phyloP scores from a whole-genome alignment of 2,329 filamentous ascomycete genomes.

The Tolypocladium sp. region DNA sequence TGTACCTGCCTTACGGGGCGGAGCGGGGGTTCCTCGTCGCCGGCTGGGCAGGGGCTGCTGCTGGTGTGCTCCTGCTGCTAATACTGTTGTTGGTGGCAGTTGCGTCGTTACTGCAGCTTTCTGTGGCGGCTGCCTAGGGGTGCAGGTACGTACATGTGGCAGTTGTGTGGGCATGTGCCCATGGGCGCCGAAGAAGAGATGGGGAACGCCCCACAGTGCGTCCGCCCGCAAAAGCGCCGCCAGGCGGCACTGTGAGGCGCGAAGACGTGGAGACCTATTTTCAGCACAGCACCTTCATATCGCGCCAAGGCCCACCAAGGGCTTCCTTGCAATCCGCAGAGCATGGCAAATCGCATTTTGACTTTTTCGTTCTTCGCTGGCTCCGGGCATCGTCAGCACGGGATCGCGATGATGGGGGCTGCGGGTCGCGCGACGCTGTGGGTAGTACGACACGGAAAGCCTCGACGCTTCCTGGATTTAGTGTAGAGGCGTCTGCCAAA shows the following conservation, averaged over 20 bases:
- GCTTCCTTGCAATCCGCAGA: neutral
- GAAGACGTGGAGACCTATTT: too few species aligned
- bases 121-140: neutral
- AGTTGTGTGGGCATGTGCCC: neutral
- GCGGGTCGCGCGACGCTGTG: neutral
- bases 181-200: neutral
- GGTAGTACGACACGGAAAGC: neutral
- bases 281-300: neutral
- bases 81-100: neutral
- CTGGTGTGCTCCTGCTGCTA: neutral
- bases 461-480: neutral
- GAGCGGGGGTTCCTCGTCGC: neutral
- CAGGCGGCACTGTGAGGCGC: neutral
- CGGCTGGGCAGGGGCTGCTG: neutral
- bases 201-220: neutral
- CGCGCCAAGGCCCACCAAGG: neutral
- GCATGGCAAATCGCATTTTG: neutral
- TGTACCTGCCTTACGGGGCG: constrained; percentile 4
- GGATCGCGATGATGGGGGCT: neutral
- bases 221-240: neutral
- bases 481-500: neutral
- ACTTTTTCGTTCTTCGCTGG: neutral
- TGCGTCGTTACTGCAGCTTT: neutral
- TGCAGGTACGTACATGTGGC: neutral
- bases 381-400: neutral